phyloP scores from a whole-genome alignment of 2,329 filamentous ascomycete genomes.

The Fusarium haematococcum region DNA sequence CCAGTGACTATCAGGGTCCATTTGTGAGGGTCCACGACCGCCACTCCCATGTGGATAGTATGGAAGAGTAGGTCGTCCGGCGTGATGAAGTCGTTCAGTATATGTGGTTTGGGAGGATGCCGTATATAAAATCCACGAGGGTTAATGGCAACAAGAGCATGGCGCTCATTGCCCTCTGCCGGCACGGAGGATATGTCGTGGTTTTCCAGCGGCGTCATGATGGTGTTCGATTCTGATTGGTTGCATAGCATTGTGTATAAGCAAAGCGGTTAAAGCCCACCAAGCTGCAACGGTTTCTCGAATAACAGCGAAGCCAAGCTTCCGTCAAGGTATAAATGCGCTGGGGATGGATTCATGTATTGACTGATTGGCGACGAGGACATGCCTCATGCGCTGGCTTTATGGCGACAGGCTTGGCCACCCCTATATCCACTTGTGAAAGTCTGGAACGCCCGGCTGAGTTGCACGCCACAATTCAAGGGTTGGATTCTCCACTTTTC shows the following conservation, averaged over 20 bases:
- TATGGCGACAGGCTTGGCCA: too few species aligned
- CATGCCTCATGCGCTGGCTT: too few species aligned
- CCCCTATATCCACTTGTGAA: too few species aligned
- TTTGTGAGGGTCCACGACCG: neutral
- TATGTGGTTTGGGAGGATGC: neutral
- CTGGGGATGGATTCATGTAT: neutral
- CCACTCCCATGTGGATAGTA: conserved; percentile 18
- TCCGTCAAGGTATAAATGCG: neutral
- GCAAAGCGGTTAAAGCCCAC: too few species aligned
- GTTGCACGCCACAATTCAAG: neutral
- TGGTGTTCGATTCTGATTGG: too few species aligned
- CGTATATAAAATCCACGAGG: neutral
- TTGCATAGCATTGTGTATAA: neutral
- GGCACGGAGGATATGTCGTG: neutral
- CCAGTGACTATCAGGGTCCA: neutral
- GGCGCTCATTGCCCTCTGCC: neutral
- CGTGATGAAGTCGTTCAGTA: neutral
- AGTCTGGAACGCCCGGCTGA: too few species aligned
- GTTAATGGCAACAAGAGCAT: neutral
- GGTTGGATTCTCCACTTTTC: neutral
- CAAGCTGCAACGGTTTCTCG: too few species aligned
- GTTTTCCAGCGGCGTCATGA: neutral
- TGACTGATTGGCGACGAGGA: too few species aligned
- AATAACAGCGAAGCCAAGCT: too few species aligned
- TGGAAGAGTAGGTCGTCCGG: conserved; percentile 6